These are phyloP conservation scores for Henckelia pumila DNA, from an alignment of 257 asterid genomes.

Conservation along the genomic window DNA sequence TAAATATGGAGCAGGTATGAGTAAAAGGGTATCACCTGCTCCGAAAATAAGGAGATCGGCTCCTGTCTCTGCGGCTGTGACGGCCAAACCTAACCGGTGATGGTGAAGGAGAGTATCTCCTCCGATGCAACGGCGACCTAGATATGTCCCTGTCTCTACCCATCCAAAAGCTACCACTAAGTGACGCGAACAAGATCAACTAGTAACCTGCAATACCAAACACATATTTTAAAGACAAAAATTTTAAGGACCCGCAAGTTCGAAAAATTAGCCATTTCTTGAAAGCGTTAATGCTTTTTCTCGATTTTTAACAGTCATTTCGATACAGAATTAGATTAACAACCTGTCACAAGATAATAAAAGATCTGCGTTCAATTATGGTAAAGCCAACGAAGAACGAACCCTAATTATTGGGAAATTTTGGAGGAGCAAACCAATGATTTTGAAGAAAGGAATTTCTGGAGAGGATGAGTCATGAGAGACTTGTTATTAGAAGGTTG, in stretches of 20 bases:
- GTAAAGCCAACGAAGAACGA: slow-evolving; percentile 18
- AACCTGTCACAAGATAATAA: slow-evolving; percentile 18
- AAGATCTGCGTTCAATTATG: slow-evolving; percentile 23
- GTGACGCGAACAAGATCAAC: slow-evolving; percentile 18
- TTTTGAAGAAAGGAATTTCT: not conserved
- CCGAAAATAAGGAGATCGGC: slow-evolving; percentile 74
- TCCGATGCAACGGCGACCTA: slow-evolving; percentile 69
- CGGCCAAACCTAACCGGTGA: slow-evolving; percentile 80
- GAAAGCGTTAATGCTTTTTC: not conserved
- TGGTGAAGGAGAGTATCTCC: slow-evolving; percentile 85
- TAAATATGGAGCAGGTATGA: slow-evolving; percentile 25
- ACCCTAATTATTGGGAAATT: slow-evolving; percentile 34
- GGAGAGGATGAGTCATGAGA: not conserved
- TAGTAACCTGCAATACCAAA: slow-evolving; percentile 34
- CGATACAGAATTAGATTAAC: slow-evolving; percentile 9
- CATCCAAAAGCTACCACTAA: slow-evolving; percentile 40
- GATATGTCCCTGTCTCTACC: slow-evolving; percentile 83
- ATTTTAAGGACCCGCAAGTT: not conserved
- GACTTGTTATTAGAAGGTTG: too few species aligned
- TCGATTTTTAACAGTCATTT: not conserved
- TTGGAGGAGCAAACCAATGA: not conserved
- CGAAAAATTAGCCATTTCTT: not conserved
- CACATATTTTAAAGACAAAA: slow-evolving; percentile 3
- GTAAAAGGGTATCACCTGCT: slow-evolving; percentile 97
- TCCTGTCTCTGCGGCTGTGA: slow-evolving; percentile 84